Evolutionary conservation across 78 protist species (phyloP).

Genomic region (Anaeramoeba ignava): DNA sequence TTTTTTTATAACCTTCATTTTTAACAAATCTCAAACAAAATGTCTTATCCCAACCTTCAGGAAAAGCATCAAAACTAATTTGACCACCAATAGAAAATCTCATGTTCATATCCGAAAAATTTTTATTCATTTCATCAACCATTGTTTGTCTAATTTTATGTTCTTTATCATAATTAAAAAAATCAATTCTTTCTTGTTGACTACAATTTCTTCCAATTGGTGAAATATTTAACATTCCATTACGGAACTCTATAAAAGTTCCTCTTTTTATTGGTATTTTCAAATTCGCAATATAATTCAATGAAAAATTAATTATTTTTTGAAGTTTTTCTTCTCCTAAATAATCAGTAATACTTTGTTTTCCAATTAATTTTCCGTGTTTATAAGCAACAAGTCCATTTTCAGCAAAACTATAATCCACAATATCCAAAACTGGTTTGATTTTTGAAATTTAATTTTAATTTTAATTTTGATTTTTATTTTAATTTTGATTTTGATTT

Average conservation of each 20-base stretch:
- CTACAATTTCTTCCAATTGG: constrained; percentile 97
- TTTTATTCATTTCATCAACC: constrained; percentile 42
- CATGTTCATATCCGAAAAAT: constrained; percentile 53
- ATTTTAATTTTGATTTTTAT: no score
- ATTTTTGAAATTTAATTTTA: no score
- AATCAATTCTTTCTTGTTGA: constrained; percentile 83
- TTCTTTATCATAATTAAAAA: constrained; percentile 64
- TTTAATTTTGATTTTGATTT: no score
- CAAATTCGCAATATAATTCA: constrained; percentile 62
- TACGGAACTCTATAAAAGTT: constrained; percentile 88
- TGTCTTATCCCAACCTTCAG: constrained; percentile 65
- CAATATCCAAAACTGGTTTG: no score
- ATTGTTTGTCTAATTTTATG: constrained; percentile 63
- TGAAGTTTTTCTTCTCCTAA: constrained; percentile 70
- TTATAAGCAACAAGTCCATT: constrained; percentile 88
- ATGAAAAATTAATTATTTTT: constrained; percentile 50
- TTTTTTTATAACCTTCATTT: constrained; percentile 42
- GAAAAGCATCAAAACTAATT: constrained; percentile 95
- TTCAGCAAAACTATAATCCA: constrained; percentile 85
- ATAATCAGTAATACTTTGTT: constrained; percentile 21
- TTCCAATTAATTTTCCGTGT: constrained; percentile 35
- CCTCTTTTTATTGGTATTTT: constrained; percentile 83
- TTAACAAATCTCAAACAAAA: constrained; percentile 74
- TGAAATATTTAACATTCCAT: constrained; percentile 95
- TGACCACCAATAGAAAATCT: constrained; percentile 86